Base-by-base conservation (phyloP, 495 filamentous ascomycete species). In the Friedmanniomyces simplex region DNA sequence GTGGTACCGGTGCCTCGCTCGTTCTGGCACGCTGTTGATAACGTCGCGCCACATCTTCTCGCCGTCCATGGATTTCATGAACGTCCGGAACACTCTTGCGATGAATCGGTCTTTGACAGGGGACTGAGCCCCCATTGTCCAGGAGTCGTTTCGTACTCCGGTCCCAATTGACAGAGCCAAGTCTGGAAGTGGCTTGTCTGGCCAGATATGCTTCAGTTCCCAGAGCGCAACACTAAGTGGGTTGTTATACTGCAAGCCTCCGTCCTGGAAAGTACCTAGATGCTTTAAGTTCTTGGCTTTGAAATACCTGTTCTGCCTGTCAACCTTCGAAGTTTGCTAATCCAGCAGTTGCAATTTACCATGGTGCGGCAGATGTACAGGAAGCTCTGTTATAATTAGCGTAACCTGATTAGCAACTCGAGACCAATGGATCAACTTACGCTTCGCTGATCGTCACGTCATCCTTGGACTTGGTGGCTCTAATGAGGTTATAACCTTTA, bases 201-300 rank as follows among this genome's bases (percentile, higher is more conserved):
- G 58, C 62, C 64, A 70, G 11, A 70, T 55, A 8, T 50, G 39
- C 25, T 22, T 45, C 28, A 56, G 51, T 53, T 74, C 70, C 62
- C 60, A 62, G 18, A 68, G 45, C 22, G 68, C 68, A 22, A 74
- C 49, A 32, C 70, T 63, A 24, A 70, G 50, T 0, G 66, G 69
- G 52, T 71, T 70, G 43, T 71, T 72, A 39, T 72, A 62, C 20
- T 53, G 59, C 24, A 73, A 51, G 12, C 63, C 67, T 20, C 67
- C 64, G 60, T 73, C 70, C 63, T 67, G 61, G 58, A 67, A 71
- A 30, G 66, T 65, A 43, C 62, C 63, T 26, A 46, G 36, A 32
- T 28, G 48, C 8, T 46, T 16, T 1, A 62, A 47, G 4, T 13
- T 22, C 6, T 36, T 39, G 1, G 59, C 55, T 13, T 32, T 20